These are phyloP conservation scores for Coemansia sp. DNA, from an alignment of 192 early-diverging fungal genomes.

Conservation along the genomic window DNA sequence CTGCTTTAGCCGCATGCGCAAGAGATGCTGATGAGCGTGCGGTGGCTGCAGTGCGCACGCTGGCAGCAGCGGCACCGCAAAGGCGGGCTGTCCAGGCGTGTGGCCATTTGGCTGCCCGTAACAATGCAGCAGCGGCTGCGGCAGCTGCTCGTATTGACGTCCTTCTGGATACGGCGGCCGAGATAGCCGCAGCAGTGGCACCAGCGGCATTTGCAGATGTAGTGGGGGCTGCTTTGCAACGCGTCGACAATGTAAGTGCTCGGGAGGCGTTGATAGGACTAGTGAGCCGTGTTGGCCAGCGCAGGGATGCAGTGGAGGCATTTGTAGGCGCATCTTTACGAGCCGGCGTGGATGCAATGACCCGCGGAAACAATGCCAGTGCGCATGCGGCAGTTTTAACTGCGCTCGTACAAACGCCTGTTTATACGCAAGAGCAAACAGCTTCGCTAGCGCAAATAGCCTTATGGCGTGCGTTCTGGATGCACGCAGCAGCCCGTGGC, in stretches of 20 bases:
- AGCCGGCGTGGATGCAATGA: constrained; percentile 32
- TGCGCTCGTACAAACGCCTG: constrained; percentile 58
- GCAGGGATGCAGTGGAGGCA: constrained; percentile 22
- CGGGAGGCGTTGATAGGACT: constrained; percentile 24
- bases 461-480: constrained; percentile 89
- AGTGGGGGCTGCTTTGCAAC: constrained; percentile 41
- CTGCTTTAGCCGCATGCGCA: constrained; percentile 27
- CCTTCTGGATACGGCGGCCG: no score
- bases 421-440: constrained; percentile 58
- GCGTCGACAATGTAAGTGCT: constrained; percentile 23
- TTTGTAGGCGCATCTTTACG: constrained; percentile 30
- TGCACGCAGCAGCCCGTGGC: constrained; percentile 77
- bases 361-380: no score
- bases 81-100: constrained; percentile 56
- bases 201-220: constrained; percentile 61
- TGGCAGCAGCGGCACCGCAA: constrained; percentile 25
- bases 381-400: constrained; percentile 18
- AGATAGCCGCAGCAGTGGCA: constrained; percentile 56
- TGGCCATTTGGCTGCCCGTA: constrained; percentile 36
- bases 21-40: not conserved
- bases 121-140: no score
- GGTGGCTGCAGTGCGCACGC: not conserved
- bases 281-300: constrained; percentile 19
- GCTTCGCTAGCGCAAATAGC: constrained; percentile 62
- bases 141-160: no score